These are phyloP conservation scores for Triangularia verruculosa DNA, from an alignment of 2,329 filamentous ascomycete species.

Conservation along the genomic window DNA sequence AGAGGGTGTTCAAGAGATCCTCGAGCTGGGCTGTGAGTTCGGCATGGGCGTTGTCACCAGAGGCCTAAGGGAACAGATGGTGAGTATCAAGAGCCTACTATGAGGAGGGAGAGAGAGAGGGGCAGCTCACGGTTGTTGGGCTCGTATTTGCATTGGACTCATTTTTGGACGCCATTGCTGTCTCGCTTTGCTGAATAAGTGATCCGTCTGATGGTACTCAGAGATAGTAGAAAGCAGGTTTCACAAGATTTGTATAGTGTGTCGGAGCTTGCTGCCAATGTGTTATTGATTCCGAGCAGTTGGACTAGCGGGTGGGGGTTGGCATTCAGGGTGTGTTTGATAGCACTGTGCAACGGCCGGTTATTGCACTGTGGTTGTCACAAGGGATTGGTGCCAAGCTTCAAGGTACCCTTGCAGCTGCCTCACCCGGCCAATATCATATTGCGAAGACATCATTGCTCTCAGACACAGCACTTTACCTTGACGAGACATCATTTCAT, in stretches of 20 bases:
- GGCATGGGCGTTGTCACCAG: conserved; percentile 48
- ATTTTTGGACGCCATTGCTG: conserved; percentile 39
- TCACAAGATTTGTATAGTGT: background rate
- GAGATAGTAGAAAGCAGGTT: background rate
- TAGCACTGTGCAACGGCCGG: background rate
- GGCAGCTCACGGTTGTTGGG: conserved; percentile 33
- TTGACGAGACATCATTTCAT: background rate
- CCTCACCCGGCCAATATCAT: background rate
- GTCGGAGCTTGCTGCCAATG: background rate
- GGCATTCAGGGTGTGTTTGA: background rate
- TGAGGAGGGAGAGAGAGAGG: too few species aligned
- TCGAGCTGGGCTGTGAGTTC: conserved; percentile 80
- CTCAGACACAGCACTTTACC: background rate
- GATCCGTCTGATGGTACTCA: background rate
- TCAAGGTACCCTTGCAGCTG: background rate
- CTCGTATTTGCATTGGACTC: conserved; percentile 31
- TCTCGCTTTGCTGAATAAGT: background rate
- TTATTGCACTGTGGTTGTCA: background rate
- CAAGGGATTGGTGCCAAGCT: conserved; percentile 5
- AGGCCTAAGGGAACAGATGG: background rate
- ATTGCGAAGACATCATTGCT: background rate
- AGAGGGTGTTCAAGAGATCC: conserved; percentile 78
- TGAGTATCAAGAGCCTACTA: background rate
- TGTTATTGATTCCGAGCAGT: background rate
- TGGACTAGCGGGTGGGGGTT: background rate